Conservation (phyloP, 176 grass and related monocot species). For the Poa annua region DNA sequence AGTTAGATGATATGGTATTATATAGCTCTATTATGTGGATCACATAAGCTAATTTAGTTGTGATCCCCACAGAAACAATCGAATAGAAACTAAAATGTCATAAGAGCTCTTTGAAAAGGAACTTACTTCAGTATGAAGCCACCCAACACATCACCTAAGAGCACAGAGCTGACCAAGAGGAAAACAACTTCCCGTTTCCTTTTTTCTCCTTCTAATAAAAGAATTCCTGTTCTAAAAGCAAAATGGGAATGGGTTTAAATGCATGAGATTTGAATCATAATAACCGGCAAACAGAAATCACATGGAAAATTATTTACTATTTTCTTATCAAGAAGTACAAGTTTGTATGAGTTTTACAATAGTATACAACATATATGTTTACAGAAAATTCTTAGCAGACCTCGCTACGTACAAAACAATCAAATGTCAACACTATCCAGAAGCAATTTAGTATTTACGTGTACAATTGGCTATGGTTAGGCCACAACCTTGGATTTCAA, state of each 20-base stretch:
- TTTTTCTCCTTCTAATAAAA: slow-evolving; percentile 12
- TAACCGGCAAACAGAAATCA: slow-evolving; percentile 36
- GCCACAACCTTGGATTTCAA: slow-evolving; percentile 34
- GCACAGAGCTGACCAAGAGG: not conserved
- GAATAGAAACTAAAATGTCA: slow-evolving; percentile 13
- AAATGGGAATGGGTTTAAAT: slow-evolving; percentile 24
- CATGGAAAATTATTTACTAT: slow-evolving; percentile 40
- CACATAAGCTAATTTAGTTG: not conserved
- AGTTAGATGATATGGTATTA: slow-evolving; percentile 10
- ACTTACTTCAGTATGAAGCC: slow-evolving; percentile 50
- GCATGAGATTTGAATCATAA: slow-evolving; percentile 43
- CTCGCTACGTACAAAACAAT: slow-evolving; percentile 35
- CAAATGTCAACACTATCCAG: slow-evolving; percentile 37
- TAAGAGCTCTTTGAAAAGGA: slow-evolving; percentile 20
- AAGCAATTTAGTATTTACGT: slow-evolving; percentile 37
- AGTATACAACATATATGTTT: slow-evolving; percentile 48
- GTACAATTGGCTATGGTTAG: slow-evolving; percentile 48
- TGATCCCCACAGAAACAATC: slow-evolving; percentile 30
- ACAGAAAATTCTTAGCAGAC: slow-evolving; percentile 35
- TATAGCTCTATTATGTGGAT: not conserved
- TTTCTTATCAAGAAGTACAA: slow-evolving; percentile 42
- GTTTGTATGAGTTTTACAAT: slow-evolving; percentile 40
- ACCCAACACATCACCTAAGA: slow-evolving; percentile 36
- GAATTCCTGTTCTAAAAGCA: slow-evolving; percentile 5
- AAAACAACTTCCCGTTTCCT: slow-evolving; percentile 29